phyloP scores from a whole-genome alignment of 352 stramenopile genomes.

The Phytopythium mirpurense region DNA sequence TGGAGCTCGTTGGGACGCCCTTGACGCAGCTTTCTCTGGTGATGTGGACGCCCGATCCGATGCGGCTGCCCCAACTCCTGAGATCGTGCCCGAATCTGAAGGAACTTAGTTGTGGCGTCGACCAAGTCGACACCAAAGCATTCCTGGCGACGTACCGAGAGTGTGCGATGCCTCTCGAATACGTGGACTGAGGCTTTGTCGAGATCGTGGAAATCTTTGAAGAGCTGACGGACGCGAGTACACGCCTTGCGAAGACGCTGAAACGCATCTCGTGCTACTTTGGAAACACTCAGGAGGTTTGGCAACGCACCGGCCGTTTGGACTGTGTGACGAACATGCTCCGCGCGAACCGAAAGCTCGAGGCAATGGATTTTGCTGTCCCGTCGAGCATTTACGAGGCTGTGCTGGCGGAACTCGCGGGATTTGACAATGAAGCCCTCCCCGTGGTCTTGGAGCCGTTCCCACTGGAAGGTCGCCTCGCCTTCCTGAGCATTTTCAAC shows the following conservation, averaged over 20 bases:
- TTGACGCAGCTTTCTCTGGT: not conserved
- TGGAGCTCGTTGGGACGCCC: not conserved
- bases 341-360: not conserved
- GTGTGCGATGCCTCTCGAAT: not conserved
- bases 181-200: not conserved
- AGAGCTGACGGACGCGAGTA: not conserved
- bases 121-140: not conserved
- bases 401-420: not conserved
- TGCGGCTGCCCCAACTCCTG: not conserved
- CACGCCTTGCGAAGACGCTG: not conserved
- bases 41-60: not conserved
- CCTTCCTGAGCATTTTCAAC: conserved; percentile 1
- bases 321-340: not conserved
- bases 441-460: not conserved
- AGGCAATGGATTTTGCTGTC: not conserved
- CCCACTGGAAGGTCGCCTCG: not conserved
- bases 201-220: not conserved
- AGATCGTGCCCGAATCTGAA: not conserved
- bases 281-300: not conserved
- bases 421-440: not conserved
- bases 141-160: not conserved
- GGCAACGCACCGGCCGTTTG: not conserved
- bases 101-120: not conserved
- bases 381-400: not conserved
- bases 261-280: not conserved